Evolutionary conservation across 2,329 filamentous ascomycete genomes (phyloP), one percentile per base, ranked within the genome.

Genomic region (Malbranchea cinnamomea): DNA sequence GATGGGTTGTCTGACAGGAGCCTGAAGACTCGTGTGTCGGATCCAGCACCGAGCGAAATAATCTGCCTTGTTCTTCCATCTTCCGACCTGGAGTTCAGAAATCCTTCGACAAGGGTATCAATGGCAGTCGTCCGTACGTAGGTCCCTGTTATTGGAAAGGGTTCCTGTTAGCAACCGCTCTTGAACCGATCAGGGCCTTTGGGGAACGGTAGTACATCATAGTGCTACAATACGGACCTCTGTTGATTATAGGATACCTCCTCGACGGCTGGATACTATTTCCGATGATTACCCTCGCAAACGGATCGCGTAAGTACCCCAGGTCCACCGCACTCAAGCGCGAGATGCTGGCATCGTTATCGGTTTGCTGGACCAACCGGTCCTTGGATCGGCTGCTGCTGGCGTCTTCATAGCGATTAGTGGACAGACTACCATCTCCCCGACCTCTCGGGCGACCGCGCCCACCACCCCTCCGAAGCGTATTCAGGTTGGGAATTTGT

Each of bases 21-120:
- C 12, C 82, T 74, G 47, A 94, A 84, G 36, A 75, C 78, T 10
- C 89, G 71, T 5, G 89, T 95, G 50, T 98, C 89, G 7, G 85
- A 93, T 14, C 89, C 89, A 10, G 89, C 87, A 17, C 89, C 89
- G 1, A 98, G 68, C 0, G 85, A 94, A 37, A 98, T 68, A 36
- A 98, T 83, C 50, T 98, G 89, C 37, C 71, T 72, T 13, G 50
- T 58, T 56, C 43, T 45, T 34, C 19, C 40, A 39, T 3, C 42
- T 37, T 13, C 48, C 44, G 21, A 21, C n/a, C 46, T 42, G 2
- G 49, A 44, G 3, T 58, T 50, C 8, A 95, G 61, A 45, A 95
- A 95, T 5, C 60, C 62, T 30, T 69, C 52, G 23, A 95, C 71
- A 1, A 98, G 69, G 8, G 56, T 61, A 54, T 98, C 84, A 39